Conservation (phyloP, 208 protist genomes). For the Leishmania tarentolae region DNA sequence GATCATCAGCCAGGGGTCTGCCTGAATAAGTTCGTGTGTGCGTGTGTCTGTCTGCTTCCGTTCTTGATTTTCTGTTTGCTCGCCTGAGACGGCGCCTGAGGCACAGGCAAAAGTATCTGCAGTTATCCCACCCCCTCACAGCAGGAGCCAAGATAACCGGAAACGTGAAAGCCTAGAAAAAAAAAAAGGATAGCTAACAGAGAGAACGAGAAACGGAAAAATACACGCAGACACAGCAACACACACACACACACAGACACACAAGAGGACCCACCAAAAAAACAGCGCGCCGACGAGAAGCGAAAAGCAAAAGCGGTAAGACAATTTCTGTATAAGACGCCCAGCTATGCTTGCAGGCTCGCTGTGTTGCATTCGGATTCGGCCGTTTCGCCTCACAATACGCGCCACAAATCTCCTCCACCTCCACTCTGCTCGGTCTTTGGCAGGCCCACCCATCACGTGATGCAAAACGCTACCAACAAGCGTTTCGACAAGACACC, state of each 20-base stretch:
- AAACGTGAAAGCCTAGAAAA: not conserved
- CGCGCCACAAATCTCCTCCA: too few relatives aligned
- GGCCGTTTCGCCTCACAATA: too few relatives aligned
- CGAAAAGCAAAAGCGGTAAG: not conserved
- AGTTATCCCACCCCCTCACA: not conserved
- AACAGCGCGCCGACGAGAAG: not conserved
- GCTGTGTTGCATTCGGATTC: too few relatives aligned
- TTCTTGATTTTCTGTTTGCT: not conserved
- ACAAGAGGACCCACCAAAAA: not conserved
- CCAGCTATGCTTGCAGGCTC: too few relatives aligned
- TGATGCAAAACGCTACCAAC: not conserved
- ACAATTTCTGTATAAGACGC: too few relatives aligned
- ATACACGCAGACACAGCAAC: conserved; percentile 4
- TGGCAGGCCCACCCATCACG: not conserved
- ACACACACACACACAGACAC: not conserved
- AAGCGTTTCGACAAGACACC: not conserved
- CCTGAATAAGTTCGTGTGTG: not conserved
- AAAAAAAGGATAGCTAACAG: not conserved
- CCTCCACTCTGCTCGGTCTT: too few relatives aligned
- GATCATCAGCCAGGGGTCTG: not conserved
- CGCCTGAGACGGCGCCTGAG: not conserved
- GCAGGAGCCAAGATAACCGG: not conserved
- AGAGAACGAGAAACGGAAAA: not conserved
- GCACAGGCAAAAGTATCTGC: not conserved
- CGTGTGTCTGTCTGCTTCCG: not conserved